Evolutionary conservation across 768 basidiomycete species (phyloP), one percentile per base, ranked within the genome.

Genomic region (Boletus eberwhitei): DNA sequence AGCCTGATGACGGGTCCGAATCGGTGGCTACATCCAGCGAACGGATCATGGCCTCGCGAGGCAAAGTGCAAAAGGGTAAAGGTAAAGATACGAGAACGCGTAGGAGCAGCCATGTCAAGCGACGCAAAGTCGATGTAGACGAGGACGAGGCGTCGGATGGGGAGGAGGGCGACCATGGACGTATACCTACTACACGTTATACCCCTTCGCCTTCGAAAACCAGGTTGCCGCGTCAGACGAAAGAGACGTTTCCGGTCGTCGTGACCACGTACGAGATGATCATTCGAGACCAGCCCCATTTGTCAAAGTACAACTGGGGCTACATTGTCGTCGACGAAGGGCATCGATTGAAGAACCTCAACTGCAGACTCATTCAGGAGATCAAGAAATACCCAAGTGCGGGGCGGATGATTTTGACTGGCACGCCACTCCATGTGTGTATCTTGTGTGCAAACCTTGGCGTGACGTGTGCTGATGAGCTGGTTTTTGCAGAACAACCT

Each of bases 271-370:
- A 93, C 69, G 90, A 98, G 67, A 90, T 98, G 68, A 83, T 94
- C 60, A 95, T 94, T 65, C 88, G 83, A 55, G 90, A 97, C 69
- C 82, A 86, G 31, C 71, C 76, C 36, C 80, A 86, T 61, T 78
- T 88, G 49, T 71, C 75, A 43, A 79, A 79, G 54, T 90, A 89
- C 67, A 73, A 81, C 40, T 92, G 88, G 88, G 85, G 90, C 24
- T 97, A 95, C 67, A 92, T 98, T 67, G 91, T 98, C 55, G 96
- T 99, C 3, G 93, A 95, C 67, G 93, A 96, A 72, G 93, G 96
- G 0, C 97, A 99, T 71, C 78, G 96, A 22, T 71, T 99, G 67
- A 98, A 98, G 77, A 99, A 99, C 64, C 77, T 96, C 54, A 83
- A 98, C 64, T 93, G 93, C 71, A 87, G 83, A 74, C 81, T 98